Percentiles rank a stretch among this genome's conserved stretches.
Conservation (phyloP, 176 grass and related monocot species). For the sorghum (Sorghum bicolor) region DNA sequence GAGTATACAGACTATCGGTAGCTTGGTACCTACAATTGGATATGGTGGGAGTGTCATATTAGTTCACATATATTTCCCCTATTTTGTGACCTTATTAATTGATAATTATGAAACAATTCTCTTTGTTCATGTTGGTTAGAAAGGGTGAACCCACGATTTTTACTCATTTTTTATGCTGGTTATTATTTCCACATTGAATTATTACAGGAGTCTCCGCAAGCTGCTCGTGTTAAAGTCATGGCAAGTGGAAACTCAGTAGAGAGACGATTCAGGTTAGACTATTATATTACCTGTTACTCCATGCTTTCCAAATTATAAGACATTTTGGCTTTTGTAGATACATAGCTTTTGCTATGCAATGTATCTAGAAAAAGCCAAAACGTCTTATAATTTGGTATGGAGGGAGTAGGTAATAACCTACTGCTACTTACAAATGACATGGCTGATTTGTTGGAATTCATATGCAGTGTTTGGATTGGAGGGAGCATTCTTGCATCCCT, state of each 20-base stretch:
- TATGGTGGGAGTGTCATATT: neutral
- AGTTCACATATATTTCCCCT: neutral
- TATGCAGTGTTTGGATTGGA: conserved; percentile 96
- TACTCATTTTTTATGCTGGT: neutral
- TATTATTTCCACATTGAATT: conserved; percentile 32
- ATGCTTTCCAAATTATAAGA: neutral
- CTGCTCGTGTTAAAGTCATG: conserved; percentile 97
- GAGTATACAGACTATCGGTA: neutral
- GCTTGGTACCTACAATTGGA: neutral
- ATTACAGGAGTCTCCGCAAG: conserved; percentile 81
- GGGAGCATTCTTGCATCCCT: conserved; percentile 99
- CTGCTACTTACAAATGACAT: conserved; percentile 4
- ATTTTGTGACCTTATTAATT: neutral
- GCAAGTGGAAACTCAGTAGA: conserved; percentile 92
- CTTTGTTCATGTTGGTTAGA: neutral
- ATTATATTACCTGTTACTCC: neutral
- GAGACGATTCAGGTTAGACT: conserved; percentile 85
- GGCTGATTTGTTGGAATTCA: conserved; percentile 4
- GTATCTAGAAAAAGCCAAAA: neutral
- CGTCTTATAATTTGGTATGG: neutral
- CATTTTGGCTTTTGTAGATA: neutral
- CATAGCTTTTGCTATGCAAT: neutral
- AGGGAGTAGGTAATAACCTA: neutral
- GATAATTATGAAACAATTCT: neutral
- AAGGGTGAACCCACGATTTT: neutral